Conservation (phyloP, 148 eudicot species). For the Rhododendron vialii region DNA sequence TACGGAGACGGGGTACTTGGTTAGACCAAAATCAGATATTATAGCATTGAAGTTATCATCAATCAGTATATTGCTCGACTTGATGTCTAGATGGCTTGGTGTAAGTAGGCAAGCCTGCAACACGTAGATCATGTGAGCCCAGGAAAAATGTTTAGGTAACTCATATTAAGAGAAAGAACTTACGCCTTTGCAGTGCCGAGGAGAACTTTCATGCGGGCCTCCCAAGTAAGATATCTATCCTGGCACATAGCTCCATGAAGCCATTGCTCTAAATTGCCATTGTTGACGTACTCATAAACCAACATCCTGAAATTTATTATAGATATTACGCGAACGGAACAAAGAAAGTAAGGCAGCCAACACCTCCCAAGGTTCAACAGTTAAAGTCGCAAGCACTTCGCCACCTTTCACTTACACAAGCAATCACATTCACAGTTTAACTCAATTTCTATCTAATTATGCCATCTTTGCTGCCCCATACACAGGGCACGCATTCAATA, state of each 20-base stretch:
- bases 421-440: neutral
- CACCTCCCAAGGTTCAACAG: neutral
- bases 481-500: neutral
- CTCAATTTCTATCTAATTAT: neutral
- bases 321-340: neutral
- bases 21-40: constrained; percentile 91
- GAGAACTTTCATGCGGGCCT: constrained; percentile 84
- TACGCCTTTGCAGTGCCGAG: constrained; percentile 94
- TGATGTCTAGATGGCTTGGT: constrained; percentile 90
- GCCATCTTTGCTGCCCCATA: neutral
- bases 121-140: neutral
- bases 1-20: constrained; percentile 35
- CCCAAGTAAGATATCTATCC: constrained; percentile 86
- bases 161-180: constrained; percentile 27
- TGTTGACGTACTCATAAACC: constrained; percentile 89
- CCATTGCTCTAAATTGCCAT: constrained; percentile 94
- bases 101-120: constrained; percentile 87
- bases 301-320: constrained; percentile 45
- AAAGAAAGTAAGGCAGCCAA: neutral
- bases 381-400: neutral
- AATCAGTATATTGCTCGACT: constrained; percentile 88
- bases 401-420: neutral
- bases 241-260: constrained; percentile 90
- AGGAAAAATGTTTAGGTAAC: neutral
- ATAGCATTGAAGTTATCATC: constrained; percentile 79